Evolutionary conservation across 1,284 basidiomycete species (phyloP), one percentile per base, ranked within the genome.

Genomic region (Boletus semigastroideus): DNA sequence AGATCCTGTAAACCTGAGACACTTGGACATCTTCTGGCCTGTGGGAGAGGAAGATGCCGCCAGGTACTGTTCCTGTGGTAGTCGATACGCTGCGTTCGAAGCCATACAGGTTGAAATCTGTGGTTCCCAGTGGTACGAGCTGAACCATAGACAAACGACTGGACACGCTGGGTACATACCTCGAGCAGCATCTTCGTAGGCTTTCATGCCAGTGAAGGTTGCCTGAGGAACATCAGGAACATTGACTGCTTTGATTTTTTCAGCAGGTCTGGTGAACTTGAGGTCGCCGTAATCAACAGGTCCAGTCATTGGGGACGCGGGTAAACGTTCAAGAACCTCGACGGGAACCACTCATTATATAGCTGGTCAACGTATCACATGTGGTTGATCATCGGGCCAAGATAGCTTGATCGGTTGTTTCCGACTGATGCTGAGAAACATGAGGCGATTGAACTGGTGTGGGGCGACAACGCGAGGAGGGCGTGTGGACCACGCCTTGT

Each of bases 221-320:
- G 63, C 61, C 50, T 59, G 49, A 2, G 66, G 63, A 33, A 72
- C 39, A 34, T 61, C 51, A 7, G 62, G 62, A 16, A 68, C 62
- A 48, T 71, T 63, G 48, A 73, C 57, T 0, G 70, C 63, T 44
- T 73, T 73, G 52, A 74, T 71, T 42, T 70, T 71, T 25, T 61
- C 53, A 2, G 70, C 68, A 1, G 72, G 71, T 37, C 60, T 56
- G 28, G 65, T 61, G 36, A 68, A 71, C 31, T 68, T 45, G 25
- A 72, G 61, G 42, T 71, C 56, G 33, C 50, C 55, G 39, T 65
- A 66, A 27, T 69, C 50, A 14, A 66, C 25, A 17, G 59, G 54
- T 37, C 30, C 14, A 13, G 51, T 14, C 66, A 67, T 65, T 16
- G 22, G 52, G 31, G 14, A 14, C 28, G 30, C 37, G 25, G 36